phyloP scores from a whole-genome alignment of 352 stramenopile genomes.

The Phytophthora palmivora region DNA sequence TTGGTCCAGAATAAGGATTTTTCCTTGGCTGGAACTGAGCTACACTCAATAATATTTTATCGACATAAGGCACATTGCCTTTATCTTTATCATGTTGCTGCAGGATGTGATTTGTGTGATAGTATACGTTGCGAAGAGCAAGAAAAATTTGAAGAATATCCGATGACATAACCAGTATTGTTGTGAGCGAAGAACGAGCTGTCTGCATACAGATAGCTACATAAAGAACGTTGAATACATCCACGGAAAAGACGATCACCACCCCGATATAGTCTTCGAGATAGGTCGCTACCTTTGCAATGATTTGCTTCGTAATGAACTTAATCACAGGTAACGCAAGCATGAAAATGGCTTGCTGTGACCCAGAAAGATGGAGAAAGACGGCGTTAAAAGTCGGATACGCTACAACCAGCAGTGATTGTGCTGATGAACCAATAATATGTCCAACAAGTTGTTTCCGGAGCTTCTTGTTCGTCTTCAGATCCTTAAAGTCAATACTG shows the following conservation, averaged over 20 bases:
- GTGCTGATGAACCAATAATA: conserved; percentile 8
- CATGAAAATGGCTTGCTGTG: conserved; percentile 25
- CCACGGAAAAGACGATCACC: conserved; percentile 35
- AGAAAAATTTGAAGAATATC: conserved; percentile 23
- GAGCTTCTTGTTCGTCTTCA: conserved; percentile 20
- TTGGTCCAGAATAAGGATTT: conserved; percentile 12
- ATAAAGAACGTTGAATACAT: conserved; percentile 48
- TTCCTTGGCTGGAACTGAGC: conserved; percentile 1
- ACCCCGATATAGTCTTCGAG: conserved; percentile 33
- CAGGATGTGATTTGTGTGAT: not conserved
- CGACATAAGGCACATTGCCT: not conserved
- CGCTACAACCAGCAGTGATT: conserved; percentile 31
- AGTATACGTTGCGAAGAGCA: conserved; percentile 22
- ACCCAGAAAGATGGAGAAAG: conserved; percentile 17
- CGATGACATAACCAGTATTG: conserved; percentile 12
- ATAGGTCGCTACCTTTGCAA: conserved; percentile 14
- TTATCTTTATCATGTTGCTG: not conserved
- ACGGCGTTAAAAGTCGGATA: conserved; percentile 37
- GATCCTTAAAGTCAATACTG: conserved; percentile 9
- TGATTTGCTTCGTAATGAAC: conserved; percentile 35
- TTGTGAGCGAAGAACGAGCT: conserved; percentile 26
- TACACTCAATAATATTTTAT: conserved; percentile 2
- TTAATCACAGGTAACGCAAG: conserved; percentile 33
- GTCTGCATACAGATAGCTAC: conserved; percentile 46
- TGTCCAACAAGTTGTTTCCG: conserved; percentile 24